Evolutionary conservation across 1,139 yeast species (phyloP).

Genomic region (Suhomyces bribrorum): DNA sequence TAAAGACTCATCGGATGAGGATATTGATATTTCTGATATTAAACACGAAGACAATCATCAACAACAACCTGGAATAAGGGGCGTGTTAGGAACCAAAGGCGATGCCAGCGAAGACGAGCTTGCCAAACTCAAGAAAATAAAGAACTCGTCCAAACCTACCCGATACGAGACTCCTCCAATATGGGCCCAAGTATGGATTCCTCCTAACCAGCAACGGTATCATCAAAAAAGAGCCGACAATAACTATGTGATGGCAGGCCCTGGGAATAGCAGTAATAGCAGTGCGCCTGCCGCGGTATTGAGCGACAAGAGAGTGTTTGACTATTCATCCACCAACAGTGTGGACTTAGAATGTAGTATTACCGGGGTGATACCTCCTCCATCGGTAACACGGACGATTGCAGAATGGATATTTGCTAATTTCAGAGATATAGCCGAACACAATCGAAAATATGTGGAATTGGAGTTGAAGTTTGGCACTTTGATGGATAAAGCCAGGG

Average conservation of each 20-base stretch:
- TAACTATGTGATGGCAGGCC: conserved; percentile 10
- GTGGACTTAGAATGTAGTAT: conserved; percentile 58
- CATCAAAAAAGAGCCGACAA: conserved; percentile 6
- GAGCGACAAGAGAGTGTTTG: conserved; percentile 36
- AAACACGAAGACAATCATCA: conserved; percentile 27
- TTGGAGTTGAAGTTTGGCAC: conserved; percentile 82
- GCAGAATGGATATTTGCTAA: conserved; percentile 91
- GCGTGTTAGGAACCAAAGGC: too few relatives aligned
- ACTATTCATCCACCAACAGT: conserved; percentile 36
- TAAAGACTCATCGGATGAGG: conserved; percentile 18
- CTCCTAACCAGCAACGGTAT: conserved; percentile 35
- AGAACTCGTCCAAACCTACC: conserved; percentile 50
- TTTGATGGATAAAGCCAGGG: conserved; percentile 65
- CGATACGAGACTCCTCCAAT: conserved; percentile 69
- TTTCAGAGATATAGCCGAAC: conserved; percentile 60
- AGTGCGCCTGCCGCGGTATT: conserved; percentile 6
- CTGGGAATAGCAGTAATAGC: neutral
- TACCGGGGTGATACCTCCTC: conserved; percentile 76
- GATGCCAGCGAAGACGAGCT: conserved; percentile 16
- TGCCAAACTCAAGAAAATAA: conserved; percentile 19
- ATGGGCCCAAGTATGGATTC: conserved; percentile 81
- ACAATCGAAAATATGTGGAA: conserved; percentile 65
- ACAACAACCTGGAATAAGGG: conserved; percentile 4
- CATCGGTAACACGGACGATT: conserved; percentile 76
- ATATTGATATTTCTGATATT: conserved; percentile 40